Conservation (phyloP, 129 eudicot species). For the Saussurea involucrata region DNA sequence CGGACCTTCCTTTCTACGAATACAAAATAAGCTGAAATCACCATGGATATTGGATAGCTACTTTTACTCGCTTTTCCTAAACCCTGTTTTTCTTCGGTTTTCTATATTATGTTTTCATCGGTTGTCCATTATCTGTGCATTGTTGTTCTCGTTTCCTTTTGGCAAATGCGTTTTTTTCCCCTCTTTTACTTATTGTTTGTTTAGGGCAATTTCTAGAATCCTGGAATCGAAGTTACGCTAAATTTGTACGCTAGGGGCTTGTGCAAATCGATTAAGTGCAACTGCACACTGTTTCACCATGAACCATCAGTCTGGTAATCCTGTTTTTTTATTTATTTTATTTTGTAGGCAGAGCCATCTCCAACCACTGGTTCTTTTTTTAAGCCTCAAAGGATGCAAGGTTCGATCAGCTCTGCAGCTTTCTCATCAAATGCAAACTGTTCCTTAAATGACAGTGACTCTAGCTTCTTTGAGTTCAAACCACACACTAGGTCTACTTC, state of each 20-base stretch:
- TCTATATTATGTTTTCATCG: background rate
- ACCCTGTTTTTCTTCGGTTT: background rate
- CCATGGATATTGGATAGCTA: background rate
- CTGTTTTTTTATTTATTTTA: background rate
- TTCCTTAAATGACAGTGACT: constrained; percentile 30
- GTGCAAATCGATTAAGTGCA: background rate
- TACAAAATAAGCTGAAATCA: background rate
- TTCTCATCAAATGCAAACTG: constrained; percentile 24
- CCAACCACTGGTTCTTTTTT: constrained; percentile 75
- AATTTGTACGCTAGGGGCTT: background rate
- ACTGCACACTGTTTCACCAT: background rate
- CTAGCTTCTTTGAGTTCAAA: constrained; percentile 61
- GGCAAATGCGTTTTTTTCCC: constrained; percentile 10
- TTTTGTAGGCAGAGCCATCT: constrained; percentile 71
- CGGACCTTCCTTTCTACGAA: background rate
- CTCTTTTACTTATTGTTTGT: constrained; percentile 6
- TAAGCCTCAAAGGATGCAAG: constrained; percentile 54
- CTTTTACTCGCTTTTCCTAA: background rate
- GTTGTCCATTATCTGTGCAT: constrained; percentile 14
- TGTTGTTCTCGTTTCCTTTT: constrained; percentile 45
- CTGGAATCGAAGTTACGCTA: background rate
- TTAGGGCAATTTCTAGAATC: constrained; percentile 3
- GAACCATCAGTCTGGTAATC: background rate
- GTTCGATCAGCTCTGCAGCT: constrained; percentile 31
- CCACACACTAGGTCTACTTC: constrained; percentile 41